Evolutionary conservation across 345 rosid genomes (phyloP), one percentile per base, ranked within the genome.

Genomic region (Luvunga scandens): DNA sequence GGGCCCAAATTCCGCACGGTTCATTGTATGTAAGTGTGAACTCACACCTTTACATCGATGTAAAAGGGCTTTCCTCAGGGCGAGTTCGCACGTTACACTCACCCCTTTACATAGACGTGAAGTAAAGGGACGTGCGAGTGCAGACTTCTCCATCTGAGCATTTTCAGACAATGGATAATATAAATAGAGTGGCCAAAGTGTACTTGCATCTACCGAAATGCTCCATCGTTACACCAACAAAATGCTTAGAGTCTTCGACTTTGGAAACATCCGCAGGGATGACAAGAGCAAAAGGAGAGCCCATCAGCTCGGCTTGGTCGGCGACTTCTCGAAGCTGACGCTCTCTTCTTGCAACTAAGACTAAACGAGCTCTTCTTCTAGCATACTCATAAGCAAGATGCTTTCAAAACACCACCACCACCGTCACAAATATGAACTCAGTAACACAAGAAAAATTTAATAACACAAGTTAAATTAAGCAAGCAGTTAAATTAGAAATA

Each of bases 321-420:
- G 84, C 93, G 2, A 91, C 92, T 25, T 85, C 82, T 61, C 65
- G 85, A 19, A 91, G 91, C 31, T 82, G 81, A 3, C 55, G 75
- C 67, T 72, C 82, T 82, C 90, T 84, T 53, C 90, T 79, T 48
- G 87, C 92, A 39, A 86, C 89, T 21, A 88, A 85, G 50, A 90
- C 93, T 78, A 92, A 78, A 66, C 85, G 79, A 31, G 93, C 92
- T 71, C 92, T 89, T 83, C 82, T 84, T 77, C 55, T 88, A 4
- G 90, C 93, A 18, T 87, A 91, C 83, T 91, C 88, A 45, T 86
- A 91, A 9, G 92, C 93, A 62, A 93, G 56, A 72, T 83, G 79
- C 93, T 89, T 42, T 60, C 6, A 50, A 50, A 79, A 64, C 62
- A 10, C 30, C 12, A 31, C 31, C 25, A 78, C 22, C 48, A 39